Base-by-base conservation (phyloP, 164 flowering plant genomes). In the Magnolia changhungtana region DNA sequence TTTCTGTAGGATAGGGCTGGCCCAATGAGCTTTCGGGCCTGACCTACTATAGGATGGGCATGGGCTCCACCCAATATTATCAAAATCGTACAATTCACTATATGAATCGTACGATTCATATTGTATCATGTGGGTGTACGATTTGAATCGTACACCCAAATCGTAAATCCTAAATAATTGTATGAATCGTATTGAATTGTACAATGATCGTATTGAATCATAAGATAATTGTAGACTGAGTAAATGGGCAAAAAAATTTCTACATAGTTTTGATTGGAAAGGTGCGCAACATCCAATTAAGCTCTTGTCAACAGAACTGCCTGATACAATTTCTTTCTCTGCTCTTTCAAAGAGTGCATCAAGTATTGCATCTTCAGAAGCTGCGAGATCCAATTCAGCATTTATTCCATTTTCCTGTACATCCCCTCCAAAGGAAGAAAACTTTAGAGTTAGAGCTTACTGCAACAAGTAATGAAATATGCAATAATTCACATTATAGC, bases 321-420 rank as follows among this genome's bases (percentile, higher is more conserved):
- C 88, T 78, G 94, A 90, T 80, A 96, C 80, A 69, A 96, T 91
- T 84, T 96, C 99, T 78, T 85, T 90, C 78, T 92, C 98, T 74
- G 99, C 90, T 75, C 83, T 88, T 74, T 90, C 97, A 67, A 94
- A 86, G 2, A 96, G 91, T 7, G 84, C 63, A 80, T 96, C 99
- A 78, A 94, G 89, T 21, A 81, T 61, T 75, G 95, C 93, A 86
- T 96, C 99, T 77, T 94, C 97, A 71, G 98, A 91, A 29, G 95
- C 96, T 74, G 91, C 88, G 72, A 96, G 79, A 69, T 98, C 99
- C 75, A 96, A 84, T 81, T 96, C 98, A 65, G 93, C 89, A 85
- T 87, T 94, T 71, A 96, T 94, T 67, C 88, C 85, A 75, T 78
- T 82, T 13, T 89, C 95, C 99, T 96, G 89, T 76, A 84, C 67